A percentile compares a stretch with the other conserved stretches of the same genome.
Evolutionary conservation across 2,329 filamentous ascomycete genomes (phyloP).

Genomic region (Cordyceps cateniannulata): DNA sequence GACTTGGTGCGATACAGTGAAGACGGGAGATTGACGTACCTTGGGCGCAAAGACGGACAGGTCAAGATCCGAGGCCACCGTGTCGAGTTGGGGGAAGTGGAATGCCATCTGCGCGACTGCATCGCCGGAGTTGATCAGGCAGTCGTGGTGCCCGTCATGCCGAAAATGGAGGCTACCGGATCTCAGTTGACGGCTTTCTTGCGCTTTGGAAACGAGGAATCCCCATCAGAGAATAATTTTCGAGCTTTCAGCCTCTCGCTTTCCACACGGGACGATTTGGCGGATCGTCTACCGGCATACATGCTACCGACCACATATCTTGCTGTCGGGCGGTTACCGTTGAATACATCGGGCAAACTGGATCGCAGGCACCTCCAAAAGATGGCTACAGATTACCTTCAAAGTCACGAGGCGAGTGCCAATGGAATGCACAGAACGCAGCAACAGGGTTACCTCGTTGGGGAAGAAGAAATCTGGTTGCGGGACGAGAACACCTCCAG

Average conservation of each 20-base stretch:
- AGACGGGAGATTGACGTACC: conserved; percentile 29
- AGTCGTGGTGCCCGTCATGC: background rate
- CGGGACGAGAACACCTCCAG: too few species aligned
- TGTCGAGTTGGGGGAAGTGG: conserved; percentile 32
- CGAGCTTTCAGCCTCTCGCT: background rate
- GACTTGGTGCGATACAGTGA: conserved; percentile 37
- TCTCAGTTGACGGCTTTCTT: background rate
- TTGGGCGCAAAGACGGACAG: conserved; percentile 46
- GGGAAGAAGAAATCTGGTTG: background rate
- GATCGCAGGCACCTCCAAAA: conserved; percentile 30
- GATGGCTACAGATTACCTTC: background rate
- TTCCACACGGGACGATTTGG: background rate
- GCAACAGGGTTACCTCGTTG: background rate
- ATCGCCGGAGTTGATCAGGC: background rate
- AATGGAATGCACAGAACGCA: background rate
- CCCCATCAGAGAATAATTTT: background rate
- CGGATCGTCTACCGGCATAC: conserved; percentile 21
- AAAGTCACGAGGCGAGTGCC: background rate
- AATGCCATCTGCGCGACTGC: background rate
- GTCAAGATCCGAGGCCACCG: conserved; percentile 48
- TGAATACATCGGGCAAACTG: conserved; percentile 35
- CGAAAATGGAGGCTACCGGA: too few species aligned
- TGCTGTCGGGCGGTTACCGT: conserved; percentile 33
- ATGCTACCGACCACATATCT: conserved; percentile 38
- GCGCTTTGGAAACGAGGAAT: background rate